These are phyloP conservation scores for Parietichytrium sp. DNA, from an alignment of 108 stramenopile species.

Conservation along the genomic window DNA sequence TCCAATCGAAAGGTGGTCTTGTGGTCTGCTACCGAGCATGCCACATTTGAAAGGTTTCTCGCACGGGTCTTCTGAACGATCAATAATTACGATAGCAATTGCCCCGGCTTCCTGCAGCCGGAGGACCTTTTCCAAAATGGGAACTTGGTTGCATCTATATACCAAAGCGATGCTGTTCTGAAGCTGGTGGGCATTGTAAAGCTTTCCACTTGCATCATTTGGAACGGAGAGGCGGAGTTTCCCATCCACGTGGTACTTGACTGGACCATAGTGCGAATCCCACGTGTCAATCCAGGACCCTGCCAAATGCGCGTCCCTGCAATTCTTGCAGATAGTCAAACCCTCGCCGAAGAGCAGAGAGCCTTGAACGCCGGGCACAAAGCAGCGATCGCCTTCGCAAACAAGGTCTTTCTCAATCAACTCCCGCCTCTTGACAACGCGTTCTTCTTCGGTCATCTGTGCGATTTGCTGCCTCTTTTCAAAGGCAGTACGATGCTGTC, in stretches of 20 bases:
- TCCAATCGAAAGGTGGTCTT: neutral
- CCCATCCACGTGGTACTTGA: conserved; percentile 30
- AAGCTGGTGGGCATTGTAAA: neutral
- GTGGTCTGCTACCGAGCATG: neutral
- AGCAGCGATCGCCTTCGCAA: neutral
- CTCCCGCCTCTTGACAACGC: neutral
- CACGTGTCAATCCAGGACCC: conserved; percentile 23
- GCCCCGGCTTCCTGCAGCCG: conserved; percentile 18
- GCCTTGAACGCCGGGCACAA: neutral
- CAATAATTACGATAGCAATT: neutral
- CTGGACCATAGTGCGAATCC: conserved; percentile 19
- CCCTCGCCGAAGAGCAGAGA: conserved; percentile 24
- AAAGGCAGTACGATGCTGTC: neutral
- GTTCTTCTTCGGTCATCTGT: conserved; percentile 19
- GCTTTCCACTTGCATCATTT: neutral
- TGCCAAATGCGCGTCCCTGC: conserved; percentile 20
- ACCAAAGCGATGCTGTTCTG: neutral
- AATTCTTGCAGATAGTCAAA: conserved; percentile 27
- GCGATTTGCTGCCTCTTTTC: neutral
- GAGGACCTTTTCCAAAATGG: neutral
- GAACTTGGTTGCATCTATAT: neutral
- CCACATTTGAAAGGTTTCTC: conserved; percentile 9
- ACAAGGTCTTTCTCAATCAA: neutral
- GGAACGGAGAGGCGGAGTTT: neutral
- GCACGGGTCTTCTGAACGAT: neutral